These are phyloP conservation scores for Melanomma pulvis-pyrius DNA, from an alignment of 495 filamentous ascomycete genomes.

Conservation along the genomic window DNA sequence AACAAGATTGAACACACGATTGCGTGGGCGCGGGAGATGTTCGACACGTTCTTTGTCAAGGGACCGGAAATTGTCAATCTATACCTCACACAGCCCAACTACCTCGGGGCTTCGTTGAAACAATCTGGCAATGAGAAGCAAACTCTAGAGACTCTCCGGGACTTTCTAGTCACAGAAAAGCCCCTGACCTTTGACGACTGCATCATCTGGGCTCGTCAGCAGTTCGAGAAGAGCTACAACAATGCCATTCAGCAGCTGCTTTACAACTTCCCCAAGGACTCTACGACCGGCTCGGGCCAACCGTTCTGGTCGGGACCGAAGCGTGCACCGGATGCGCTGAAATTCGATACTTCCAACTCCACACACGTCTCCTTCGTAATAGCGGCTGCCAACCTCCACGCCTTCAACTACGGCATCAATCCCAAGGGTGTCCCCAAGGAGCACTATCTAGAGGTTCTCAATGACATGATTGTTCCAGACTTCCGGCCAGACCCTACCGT, in stretches of 20 bases:
- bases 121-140: slow-evolving; percentile 96
- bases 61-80: slow-evolving; percentile 94
- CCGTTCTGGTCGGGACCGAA: slow-evolving; percentile 99
- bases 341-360: slow-evolving; percentile 79
- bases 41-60: slow-evolving; percentile 90
- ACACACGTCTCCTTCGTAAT: slow-evolving; percentile 86
- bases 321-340: slow-evolving; percentile 88
- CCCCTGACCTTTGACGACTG: slow-evolving; percentile 94
- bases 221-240: slow-evolving; percentile 97
- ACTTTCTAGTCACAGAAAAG: slow-evolving; percentile 91
- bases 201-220: slow-evolving; percentile 85
- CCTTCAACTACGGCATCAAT: slow-evolving; percentile 97
- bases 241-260: slow-evolving; percentile 95
- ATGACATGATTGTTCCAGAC: slow-evolving; percentile 94
- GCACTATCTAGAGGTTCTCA: slow-evolving; percentile 75
- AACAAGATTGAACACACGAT: slow-evolving; percentile 99
- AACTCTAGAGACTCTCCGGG: slow-evolving; percentile 85
- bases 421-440: slow-evolving; percentile 67
- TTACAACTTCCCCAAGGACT: slow-evolving; percentile 97
- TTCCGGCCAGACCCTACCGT: slow-evolving; percentile 90
- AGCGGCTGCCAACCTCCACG: slow-evolving; percentile 88
- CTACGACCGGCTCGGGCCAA: slow-evolving; percentile 80
- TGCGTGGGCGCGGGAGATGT: slow-evolving; percentile 94
- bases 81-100: slow-evolving; percentile 89
- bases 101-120: slow-evolving; percentile 85